These are phyloP conservation scores for Auricularia cornea DNA, from an alignment of 768 basidiomycete genomes.

Conservation along the genomic window DNA sequence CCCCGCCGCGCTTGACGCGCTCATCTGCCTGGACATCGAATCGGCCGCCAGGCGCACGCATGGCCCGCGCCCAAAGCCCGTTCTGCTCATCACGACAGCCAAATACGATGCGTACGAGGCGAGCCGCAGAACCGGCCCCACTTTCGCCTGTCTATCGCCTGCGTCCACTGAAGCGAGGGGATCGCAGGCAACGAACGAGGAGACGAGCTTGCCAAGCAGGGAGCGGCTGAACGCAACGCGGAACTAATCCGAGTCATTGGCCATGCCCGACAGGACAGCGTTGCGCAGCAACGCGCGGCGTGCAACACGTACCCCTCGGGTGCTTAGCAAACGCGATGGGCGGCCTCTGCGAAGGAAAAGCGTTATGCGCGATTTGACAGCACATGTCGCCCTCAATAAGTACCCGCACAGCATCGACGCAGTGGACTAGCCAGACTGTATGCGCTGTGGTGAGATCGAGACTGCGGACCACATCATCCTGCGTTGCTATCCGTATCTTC, in stretches of 20 bases:
- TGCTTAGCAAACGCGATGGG: not conserved
- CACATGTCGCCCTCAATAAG: conserved; percentile 7
- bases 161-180: conserved; percentile 15
- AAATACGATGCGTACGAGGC: not conserved
- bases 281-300: not conserved
- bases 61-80: too few species aligned
- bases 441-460: conserved; percentile 3
- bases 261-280: not conserved
- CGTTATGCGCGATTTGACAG: conserved; percentile 1
- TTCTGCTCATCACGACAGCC: too few species aligned
- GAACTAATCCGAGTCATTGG: not conserved
- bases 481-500: conserved; percentile 1
- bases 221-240: not conserved
- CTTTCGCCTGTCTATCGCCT: conserved; percentile 3
- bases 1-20: not conserved
- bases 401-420: conserved; percentile 6
- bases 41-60: not conserved
- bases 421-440: conserved; percentile 4
- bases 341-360: not conserved
- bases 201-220: conserved; percentile 19
- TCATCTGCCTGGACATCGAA: conserved; percentile 10
- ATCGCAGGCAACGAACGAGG: conserved; percentile 12
- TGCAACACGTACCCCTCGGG: too few species aligned
- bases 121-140: not conserved
- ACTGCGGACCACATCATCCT: conserved; percentile 10